A percentile compares a stretch with the other conserved stretches of the same genome.
These are phyloP conservation scores for Priceomyces melissophilus DNA, from an alignment of 805 yeast genomes.

Conservation along the genomic window DNA sequence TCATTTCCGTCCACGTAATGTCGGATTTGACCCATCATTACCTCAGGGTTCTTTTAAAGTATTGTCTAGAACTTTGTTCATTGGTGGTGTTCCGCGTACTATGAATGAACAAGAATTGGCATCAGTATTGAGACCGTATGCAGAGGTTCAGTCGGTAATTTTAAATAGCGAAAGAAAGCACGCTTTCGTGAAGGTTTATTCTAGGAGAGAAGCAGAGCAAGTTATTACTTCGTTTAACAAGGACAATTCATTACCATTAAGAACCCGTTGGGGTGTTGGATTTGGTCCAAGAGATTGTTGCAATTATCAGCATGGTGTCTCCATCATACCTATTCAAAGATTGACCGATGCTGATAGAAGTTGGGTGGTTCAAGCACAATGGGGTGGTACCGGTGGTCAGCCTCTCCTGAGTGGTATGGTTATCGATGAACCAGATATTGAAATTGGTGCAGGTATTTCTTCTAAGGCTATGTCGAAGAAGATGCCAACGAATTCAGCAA, in stretches of 20 bases:
- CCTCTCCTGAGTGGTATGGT: slow-evolving; percentile 76
- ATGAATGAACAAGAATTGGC: slow-evolving; percentile 77
- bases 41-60: slow-evolving; percentile 83
- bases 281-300: slow-evolving; percentile 98
- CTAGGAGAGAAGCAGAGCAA: slow-evolving; percentile 86
- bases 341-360: slow-evolving; percentile 90
- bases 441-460: slow-evolving; percentile 89
- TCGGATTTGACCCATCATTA: slow-evolving; percentile 63
- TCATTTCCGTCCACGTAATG: slow-evolving; percentile 72
- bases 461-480: slow-evolving; percentile 88
- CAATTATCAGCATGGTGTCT: slow-evolving; percentile 86
- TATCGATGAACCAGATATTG: slow-evolving; percentile 96
- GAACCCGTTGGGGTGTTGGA: slow-evolving; percentile 99
- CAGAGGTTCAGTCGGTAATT: slow-evolving; percentile 88
- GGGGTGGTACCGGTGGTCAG: slow-evolving; percentile 96
- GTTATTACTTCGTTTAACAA: slow-evolving; percentile 71
- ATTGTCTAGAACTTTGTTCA: slow-evolving; percentile 82
- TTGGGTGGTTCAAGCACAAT: slow-evolving; percentile 87
- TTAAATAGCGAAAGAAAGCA: slow-evolving; percentile 87
- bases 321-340: slow-evolving; percentile 81
- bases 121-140: slow-evolving; percentile 72
- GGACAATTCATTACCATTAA: slow-evolving; percentile 58
- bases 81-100: slow-evolving; percentile 86
- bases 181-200: slow-evolving; percentile 92
- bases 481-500: slow-evolving; percentile 86